These are phyloP conservation scores for Hemisphaericaspora subhashii DNA, from an alignment of 1,139 yeast genomes.

Conservation along the genomic window DNA sequence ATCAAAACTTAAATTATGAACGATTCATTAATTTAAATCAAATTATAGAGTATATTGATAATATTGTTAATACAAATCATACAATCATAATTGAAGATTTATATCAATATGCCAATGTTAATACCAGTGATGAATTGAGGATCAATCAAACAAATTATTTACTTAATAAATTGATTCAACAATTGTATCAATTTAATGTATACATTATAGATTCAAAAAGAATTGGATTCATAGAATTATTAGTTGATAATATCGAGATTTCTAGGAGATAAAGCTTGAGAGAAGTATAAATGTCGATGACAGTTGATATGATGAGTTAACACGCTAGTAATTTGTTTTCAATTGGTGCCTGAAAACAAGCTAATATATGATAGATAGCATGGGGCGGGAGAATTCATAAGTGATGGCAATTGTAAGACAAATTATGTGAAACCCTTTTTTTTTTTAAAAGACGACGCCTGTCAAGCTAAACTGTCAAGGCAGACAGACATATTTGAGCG, in stretches of 20 bases:
- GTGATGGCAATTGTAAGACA: too few species aligned
- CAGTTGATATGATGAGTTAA: too few species aligned
- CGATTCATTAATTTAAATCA: constrained; percentile 7
- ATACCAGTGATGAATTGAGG: background rate
- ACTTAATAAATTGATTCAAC: constrained; percentile 8
- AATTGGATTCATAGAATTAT: constrained; percentile 7
- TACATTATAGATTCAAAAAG: constrained; percentile 8
- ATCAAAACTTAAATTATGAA: constrained; percentile 11
- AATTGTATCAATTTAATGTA: constrained; percentile 2
- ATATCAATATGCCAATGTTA: constrained; percentile 1
- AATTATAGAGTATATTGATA: constrained; percentile 1
- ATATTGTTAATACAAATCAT: background rate
- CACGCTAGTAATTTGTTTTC: too few species aligned
- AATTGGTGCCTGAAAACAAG: too few species aligned
- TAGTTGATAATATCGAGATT: constrained; percentile 8
- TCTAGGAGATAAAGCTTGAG: too few species aligned
- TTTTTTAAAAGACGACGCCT: too few species aligned
- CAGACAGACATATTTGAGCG: too few species aligned
- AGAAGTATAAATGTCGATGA: background rate
- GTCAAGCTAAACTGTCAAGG: too few species aligned
- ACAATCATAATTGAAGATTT: constrained; percentile 10
- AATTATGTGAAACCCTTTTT: too few species aligned
- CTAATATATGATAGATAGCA: too few species aligned
- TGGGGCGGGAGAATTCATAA: too few species aligned
- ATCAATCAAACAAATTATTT: constrained; percentile 1